A percentile compares a stretch with the other conserved stretches of the same genome.
Evolutionary conservation across 305 asterid species (phyloP).

Genomic region (Fraxinus greggii): DNA sequence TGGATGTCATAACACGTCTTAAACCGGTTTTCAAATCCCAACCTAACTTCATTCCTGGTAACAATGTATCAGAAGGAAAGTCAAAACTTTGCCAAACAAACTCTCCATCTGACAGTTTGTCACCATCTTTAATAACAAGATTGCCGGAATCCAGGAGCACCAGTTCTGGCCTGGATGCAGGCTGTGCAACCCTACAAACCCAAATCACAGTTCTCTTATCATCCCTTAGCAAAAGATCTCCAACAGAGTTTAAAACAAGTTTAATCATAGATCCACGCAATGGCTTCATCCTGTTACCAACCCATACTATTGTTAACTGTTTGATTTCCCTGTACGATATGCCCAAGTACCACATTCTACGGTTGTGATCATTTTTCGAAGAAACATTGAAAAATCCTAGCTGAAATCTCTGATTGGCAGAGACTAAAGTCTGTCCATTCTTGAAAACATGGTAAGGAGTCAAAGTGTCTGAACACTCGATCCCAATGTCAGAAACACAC

Average conservation of each 20-base stretch:
- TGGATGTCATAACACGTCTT: conserved; percentile 37
- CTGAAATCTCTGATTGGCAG: conserved; percentile 37
- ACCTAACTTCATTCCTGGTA: conserved; percentile 63
- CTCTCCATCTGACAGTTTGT: neutral
- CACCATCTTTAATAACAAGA: conserved; percentile 33
- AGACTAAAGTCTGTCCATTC: conserved; percentile 36
- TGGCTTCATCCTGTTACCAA: conserved; percentile 40
- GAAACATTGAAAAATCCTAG: conserved; percentile 41
- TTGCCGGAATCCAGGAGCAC: conserved; percentile 50
- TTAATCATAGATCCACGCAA: conserved; percentile 20
- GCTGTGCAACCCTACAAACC: conserved; percentile 1
- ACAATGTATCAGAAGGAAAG: conserved; percentile 42
- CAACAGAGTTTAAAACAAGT: conserved; percentile 18
- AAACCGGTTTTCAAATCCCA: conserved; percentile 33
- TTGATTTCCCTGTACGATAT: conserved; percentile 37
- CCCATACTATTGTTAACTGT: conserved; percentile 41
- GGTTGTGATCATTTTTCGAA: neutral
- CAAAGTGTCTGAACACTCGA: conserved; percentile 18
- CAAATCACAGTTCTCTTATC: neutral
- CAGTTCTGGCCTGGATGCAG: conserved; percentile 21
- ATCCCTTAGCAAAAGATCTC: conserved; percentile 26
- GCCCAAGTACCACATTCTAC: conserved; percentile 31
- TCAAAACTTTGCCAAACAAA: conserved; percentile 56
- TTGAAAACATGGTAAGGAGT: conserved; percentile 22
- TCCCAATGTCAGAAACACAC: neutral